These are phyloP conservation scores for Talaromyces piceae DNA, from an alignment of 2,329 filamentous ascomycete genomes.

Conservation along the genomic window DNA sequence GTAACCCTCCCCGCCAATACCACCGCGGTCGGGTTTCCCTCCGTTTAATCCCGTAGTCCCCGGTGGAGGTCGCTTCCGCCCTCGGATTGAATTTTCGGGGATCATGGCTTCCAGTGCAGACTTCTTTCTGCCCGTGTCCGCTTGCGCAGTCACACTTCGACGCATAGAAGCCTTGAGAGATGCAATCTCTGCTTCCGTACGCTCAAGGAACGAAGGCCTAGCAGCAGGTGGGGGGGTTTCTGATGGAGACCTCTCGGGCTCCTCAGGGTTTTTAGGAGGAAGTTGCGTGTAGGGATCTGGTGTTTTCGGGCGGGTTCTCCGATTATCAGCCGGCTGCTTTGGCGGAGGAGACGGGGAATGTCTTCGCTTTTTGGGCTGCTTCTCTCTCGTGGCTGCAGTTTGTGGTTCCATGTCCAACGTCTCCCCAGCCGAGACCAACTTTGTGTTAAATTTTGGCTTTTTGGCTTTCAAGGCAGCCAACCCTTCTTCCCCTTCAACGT, in stretches of 20 bases:
- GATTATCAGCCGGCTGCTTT: conserved; percentile 18
- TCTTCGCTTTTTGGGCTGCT: conserved; percentile 21
- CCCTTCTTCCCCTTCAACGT: conserved; percentile 23
- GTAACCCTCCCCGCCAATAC: conserved; percentile 39
- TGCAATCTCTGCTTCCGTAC: conserved; percentile 40
- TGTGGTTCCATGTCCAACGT: conserved; percentile 13
- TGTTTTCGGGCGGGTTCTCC: conserved; percentile 28
- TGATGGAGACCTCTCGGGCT: conserved; percentile 28
- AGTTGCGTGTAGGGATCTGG: conserved; percentile 39
- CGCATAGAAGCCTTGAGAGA: conserved; percentile 43
- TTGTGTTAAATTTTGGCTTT: conserved; percentile 44
- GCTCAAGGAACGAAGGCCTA: conserved; percentile 30
- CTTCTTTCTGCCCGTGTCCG: conserved; percentile 33
- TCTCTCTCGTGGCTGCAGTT: background rate
- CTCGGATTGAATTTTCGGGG: conserved; percentile 40
- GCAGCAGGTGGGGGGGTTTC: conserved; percentile 20
- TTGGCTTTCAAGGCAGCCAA: conserved; percentile 24
- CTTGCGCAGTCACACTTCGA: conserved; percentile 28
- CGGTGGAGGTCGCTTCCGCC: conserved; percentile 37
- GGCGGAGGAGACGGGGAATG: conserved; percentile 27
- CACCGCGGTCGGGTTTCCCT: conserved; percentile 44
- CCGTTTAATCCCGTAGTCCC: conserved; percentile 22
- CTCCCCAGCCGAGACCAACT: conserved; percentile 31
- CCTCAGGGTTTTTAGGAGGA: conserved; percentile 38
- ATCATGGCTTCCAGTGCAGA: conserved; percentile 43